Conservation (phyloP, 1,284 basidiomycete genomes). For the Ustilago xerochloae region DNA sequence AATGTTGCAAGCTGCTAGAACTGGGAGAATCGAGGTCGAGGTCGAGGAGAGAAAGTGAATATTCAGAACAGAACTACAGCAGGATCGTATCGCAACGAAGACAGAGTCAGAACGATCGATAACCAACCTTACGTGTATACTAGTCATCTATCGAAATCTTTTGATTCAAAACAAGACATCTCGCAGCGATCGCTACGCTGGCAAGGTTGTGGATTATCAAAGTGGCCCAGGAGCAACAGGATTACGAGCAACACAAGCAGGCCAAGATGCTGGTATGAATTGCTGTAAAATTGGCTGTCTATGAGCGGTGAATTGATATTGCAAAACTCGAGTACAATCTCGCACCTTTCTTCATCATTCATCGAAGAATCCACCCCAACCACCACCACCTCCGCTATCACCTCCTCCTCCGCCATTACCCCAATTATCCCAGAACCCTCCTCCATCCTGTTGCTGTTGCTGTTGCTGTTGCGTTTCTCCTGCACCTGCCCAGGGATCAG, state of each 20-base stretch:
- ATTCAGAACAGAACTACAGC: background rate
- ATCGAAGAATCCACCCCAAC: slow-evolving; percentile 43
- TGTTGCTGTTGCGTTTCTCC: slow-evolving; percentile 9
- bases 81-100: background rate
- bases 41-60: background rate
- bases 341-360: too few relatives aligned
- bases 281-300: background rate
- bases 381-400: slow-evolving; percentile 16
- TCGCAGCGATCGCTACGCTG: too few relatives aligned
- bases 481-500: slow-evolving; percentile 47
- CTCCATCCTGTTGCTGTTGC: slow-evolving; percentile 19
- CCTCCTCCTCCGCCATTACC: slow-evolving; percentile 17
- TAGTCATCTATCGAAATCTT: slow-evolving; percentile 4
- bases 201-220: too few relatives aligned
- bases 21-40: slow-evolving; percentile 5
- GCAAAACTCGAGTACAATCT: too few relatives aligned
- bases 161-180: background rate
- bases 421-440: slow-evolving; percentile 21
- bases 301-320: background rate
- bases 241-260: background rate
- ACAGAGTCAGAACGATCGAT: background rate
- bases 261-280: too few relatives aligned
- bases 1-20: slow-evolving; percentile 6
- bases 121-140: slow-evolving; percentile 17
- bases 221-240: background rate